These are phyloP conservation scores for Leptographium flavum DNA, from an alignment of 2,329 filamentous ascomycete species.

Conservation along the genomic window DNA sequence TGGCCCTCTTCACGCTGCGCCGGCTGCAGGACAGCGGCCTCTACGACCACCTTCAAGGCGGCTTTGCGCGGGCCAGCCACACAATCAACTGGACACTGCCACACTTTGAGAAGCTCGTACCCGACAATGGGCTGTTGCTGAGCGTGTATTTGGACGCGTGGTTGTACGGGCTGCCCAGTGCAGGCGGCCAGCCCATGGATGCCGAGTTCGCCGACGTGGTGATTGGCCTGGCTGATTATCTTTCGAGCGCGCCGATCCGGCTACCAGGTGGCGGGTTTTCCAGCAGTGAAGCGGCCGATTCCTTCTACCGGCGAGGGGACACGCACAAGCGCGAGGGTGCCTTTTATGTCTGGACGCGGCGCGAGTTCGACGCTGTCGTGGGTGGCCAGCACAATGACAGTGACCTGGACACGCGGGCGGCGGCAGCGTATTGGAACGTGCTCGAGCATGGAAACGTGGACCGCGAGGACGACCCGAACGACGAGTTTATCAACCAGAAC, in stretches of 20 bases:
- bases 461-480: conserved; percentile 70
- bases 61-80: conserved; percentile 65
- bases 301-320: conserved; percentile 58
- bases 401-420: conserved; percentile 52
- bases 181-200: conserved; percentile 22
- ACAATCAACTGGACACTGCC: conserved; percentile 87
- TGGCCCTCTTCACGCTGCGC: conserved; percentile 68
- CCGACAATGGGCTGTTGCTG: conserved; percentile 79
- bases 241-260: conserved; percentile 57
- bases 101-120: conserved; percentile 95
- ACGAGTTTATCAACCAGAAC: conserved; percentile 91
- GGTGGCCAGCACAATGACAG: conserved; percentile 24
- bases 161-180: conserved; percentile 30
- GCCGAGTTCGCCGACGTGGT: conserved; percentile 65
- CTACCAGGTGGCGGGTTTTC: conserved; percentile 62
- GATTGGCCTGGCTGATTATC: conserved; percentile 73
- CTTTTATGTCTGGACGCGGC: conserved; percentile 85
- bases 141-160: conserved; percentile 79
- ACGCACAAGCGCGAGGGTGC: conserved; percentile 78
- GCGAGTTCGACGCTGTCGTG: conserved; percentile 70
- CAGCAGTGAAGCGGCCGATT: conserved; percentile 85
- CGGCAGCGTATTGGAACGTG: conserved; percentile 75
- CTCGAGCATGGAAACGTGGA: conserved; percentile 74
- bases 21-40: conserved; percentile 49
- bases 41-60: conserved; percentile 40